Conservation (phyloP, 306 rosid species). For the Parietaria judaica region DNA sequence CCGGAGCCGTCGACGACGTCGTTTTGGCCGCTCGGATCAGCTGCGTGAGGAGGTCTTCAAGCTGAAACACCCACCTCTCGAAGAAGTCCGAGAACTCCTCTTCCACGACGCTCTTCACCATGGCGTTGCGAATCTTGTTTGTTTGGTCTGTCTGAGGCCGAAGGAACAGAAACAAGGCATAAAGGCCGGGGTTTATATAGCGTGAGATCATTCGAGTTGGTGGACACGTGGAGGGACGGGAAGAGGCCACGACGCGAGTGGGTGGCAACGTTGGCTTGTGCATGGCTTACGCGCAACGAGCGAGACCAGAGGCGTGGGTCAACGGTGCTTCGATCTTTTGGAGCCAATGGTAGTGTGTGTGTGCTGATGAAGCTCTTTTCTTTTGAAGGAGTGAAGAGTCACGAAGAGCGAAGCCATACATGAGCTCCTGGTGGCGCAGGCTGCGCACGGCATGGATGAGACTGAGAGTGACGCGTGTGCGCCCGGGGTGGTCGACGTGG, state of each 20-base stretch:
- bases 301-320: neutral
- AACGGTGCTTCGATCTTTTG: no score
- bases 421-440: no score
- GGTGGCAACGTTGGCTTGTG: slow-evolving; percentile 20
- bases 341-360: no score
- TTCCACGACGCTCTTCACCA: slow-evolving; percentile 1
- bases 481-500: no score
- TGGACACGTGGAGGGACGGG: slow-evolving; percentile 9
- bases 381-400: no score
- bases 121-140: neutral
- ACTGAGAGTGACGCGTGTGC: no score
- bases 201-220: neutral
- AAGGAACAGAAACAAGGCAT: neutral
- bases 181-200: neutral
- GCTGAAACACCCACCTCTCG: slow-evolving; percentile 9
- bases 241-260: slow-evolving; percentile 32
- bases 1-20: slow-evolving; percentile 2
- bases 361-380: no score
- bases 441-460: no score
- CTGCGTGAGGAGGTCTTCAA: neutral
- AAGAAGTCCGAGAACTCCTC: slow-evolving; percentile 4
- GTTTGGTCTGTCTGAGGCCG: neutral
- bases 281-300: slow-evolving; percentile 60
- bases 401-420: no score
- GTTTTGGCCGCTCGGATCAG: neutral